phyloP scores from a whole-genome alignment of 2,329 filamentous ascomycete genomes.

The Penicillium aurantiogriseum region DNA sequence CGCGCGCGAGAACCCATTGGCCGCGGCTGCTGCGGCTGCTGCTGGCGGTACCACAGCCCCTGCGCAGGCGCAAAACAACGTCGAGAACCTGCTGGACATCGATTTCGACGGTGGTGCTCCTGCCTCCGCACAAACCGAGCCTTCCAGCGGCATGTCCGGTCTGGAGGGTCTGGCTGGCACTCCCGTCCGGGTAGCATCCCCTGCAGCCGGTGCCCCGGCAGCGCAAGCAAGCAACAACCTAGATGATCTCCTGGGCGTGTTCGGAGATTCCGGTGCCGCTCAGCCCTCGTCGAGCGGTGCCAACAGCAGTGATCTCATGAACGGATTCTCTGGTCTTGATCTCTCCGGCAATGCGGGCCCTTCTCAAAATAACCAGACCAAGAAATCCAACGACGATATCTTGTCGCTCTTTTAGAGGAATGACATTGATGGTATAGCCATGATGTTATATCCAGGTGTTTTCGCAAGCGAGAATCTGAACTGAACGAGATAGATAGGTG shows the following conservation, averaged over 20 bases:
- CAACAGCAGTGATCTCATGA: constrained; percentile 61
- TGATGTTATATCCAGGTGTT: constrained; percentile 22
- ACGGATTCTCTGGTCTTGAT: constrained; percentile 80
- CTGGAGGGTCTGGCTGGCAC: constrained; percentile 57
- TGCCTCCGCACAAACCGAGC: constrained; percentile 73
- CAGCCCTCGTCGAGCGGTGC: constrained; percentile 34
- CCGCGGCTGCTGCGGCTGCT: constrained; percentile 69
- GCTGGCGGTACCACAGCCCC: constrained; percentile 55
- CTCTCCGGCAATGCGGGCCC: constrained; percentile 55
- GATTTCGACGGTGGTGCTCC: constrained; percentile 93
- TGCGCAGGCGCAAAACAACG: constrained; percentile 64
- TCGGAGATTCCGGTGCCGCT: constrained; percentile 52
- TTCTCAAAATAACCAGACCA: constrained; percentile 31
- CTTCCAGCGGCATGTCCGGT: constrained; percentile 64
- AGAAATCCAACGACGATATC: constrained; percentile 57
- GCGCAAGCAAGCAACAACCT: constrained; percentile 57
- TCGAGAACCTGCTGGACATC: constrained; percentile 93
- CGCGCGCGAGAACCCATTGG: constrained; percentile 88
- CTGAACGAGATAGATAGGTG: constrained; percentile 27
- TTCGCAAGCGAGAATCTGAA: constrained; percentile 26
- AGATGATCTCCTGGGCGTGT: constrained; percentile 77
- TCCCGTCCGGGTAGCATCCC: constrained; percentile 51
- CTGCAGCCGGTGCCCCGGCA: constrained; percentile 38
- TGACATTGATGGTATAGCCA: constrained; percentile 10
- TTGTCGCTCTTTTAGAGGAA: constrained; percentile 52